phyloP scores from a whole-genome alignment of 805 yeast species.

The Maudiozyma saulgeensis region DNA sequence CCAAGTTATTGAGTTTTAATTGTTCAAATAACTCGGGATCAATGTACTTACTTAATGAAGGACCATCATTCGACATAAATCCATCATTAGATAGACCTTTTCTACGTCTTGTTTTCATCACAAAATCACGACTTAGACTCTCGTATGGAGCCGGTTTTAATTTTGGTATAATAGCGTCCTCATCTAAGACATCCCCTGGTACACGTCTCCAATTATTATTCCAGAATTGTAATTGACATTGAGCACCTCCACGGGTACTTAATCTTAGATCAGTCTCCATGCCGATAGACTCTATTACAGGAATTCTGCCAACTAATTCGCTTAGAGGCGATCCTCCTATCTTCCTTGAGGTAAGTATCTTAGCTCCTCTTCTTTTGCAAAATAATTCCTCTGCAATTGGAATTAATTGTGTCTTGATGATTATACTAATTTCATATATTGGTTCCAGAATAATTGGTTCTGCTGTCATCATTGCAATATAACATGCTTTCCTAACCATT shows the following conservation, averaged over 20 bases:
- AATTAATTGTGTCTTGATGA: constrained; percentile 43
- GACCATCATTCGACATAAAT: constrained; percentile 24
- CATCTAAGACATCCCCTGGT: constrained; percentile 88
- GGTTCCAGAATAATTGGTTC: constrained; percentile 80
- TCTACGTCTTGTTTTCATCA: constrained; percentile 78
- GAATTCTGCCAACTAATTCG: constrained; percentile 54
- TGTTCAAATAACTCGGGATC: constrained; percentile 49
- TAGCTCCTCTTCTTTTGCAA: constrained; percentile 60
- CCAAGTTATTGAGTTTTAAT: constrained; percentile 42
- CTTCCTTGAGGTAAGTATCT: constrained; percentile 36
- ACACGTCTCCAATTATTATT: constrained; percentile 57
- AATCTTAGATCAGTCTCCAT: constrained; percentile 78
- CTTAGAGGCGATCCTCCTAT: constrained; percentile 68
- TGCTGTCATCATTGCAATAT: constrained; percentile 69
- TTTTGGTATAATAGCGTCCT: constrained; percentile 49
- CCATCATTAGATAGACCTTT: constrained; percentile 71
- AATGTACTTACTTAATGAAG: constrained; percentile 49
- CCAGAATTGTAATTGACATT: constrained; percentile 54
- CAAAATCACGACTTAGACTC: constrained; percentile 78
- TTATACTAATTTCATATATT: constrained; percentile 47
- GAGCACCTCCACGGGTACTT: constrained; percentile 69
- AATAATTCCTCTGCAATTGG: constrained; percentile 42
- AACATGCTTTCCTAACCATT: constrained; percentile 74
- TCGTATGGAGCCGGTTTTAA: constrained; percentile 64
- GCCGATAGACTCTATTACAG: constrained; percentile 86